A percentile compares a stretch with the other conserved stretches of the same genome.
Conservation (phyloP, 1,284 basidiomycete genomes). For the Pseudozyma tsukubaensis region DNA sequence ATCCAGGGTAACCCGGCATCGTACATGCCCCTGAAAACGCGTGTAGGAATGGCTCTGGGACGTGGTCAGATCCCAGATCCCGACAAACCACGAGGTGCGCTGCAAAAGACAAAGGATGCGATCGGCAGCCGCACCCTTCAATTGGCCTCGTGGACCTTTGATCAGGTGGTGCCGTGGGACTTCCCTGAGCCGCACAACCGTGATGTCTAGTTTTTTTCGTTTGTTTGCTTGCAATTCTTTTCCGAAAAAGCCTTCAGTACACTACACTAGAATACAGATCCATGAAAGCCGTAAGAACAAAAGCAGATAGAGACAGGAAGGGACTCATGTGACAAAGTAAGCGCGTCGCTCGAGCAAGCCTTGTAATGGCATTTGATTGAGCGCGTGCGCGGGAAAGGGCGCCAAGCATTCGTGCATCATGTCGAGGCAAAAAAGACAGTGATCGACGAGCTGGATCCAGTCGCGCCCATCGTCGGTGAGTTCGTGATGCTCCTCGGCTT, state of each 20-base stretch:
- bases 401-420: conserved; percentile 10
- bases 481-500: background rate
- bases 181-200: background rate
- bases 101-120: no score
- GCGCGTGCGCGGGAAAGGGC: conserved; percentile 8
- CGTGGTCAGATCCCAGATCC: no score
- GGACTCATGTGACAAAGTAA: background rate
- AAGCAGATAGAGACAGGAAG: background rate
- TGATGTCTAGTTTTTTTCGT: background rate
- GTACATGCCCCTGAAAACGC: no score
- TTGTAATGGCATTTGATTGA: conserved; percentile 7
- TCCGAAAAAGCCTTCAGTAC: no score
- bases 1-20: no score
- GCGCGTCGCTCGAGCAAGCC: conserved; percentile 11
- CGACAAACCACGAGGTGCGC: no score
- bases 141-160: no score
- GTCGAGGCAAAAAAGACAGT: conserved; percentile 10
- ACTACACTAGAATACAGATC: background rate
- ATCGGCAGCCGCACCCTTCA: no score
- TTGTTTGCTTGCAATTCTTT: no score
- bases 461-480: background rate
- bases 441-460: conserved; percentile 4
- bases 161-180: background rate
- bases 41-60: no score
- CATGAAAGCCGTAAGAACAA: background rate